Evolutionary conservation across 257 asterid genomes (phyloP), one percentile per base, ranked within the genome.

Genomic region (Solanum sparsipilum): DNA sequence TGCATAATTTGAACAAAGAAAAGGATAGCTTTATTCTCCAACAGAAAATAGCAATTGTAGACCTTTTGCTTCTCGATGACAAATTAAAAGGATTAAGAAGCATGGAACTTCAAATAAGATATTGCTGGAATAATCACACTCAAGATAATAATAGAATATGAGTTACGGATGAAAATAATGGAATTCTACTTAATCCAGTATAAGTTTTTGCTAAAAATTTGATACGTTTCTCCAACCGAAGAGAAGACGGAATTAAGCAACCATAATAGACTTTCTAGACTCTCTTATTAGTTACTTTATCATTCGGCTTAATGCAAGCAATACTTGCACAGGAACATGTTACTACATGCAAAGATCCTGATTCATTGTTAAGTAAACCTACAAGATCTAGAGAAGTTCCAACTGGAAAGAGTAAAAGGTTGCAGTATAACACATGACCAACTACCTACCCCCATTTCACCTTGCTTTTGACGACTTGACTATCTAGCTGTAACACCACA

Each of bases 391-490:
- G 36, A 79, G 65, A 79, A 79, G 84, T 27, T 79, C 48, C 15
- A 16, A 79, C 23, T 25, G 38, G 15, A 79, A 44, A 79, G 65
- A 25, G 2, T 13, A 13, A 15, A 79, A 13, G 41, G 44, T 25
- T 41, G 38, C 36, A 79, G 65, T 29, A 8, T 2, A 81, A 81
- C 67, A 46, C 27, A 81, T 9, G 39, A 81, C 27, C 39, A 81
- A 29, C 85, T 88, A 90, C 97, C 92, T 94, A 97, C 99, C 98
- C 99, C 99, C 99, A 97, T 89, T 95, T 97, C 67, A 94, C 93
- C 90, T 95, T 94, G 96, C 98, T 97, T 92, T 94, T 96, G 89
- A 90, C 94, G 84, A 89, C 92, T 93, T 95, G 98, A 90, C 94
- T 86, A 78, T 96, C 95, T 92, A 97, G 90, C 88, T 96, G 95